These are phyloP conservation scores for Halocafeteria seosinensis DNA, from an alignment of 108 stramenopile genomes.

Conservation along the genomic window DNA sequence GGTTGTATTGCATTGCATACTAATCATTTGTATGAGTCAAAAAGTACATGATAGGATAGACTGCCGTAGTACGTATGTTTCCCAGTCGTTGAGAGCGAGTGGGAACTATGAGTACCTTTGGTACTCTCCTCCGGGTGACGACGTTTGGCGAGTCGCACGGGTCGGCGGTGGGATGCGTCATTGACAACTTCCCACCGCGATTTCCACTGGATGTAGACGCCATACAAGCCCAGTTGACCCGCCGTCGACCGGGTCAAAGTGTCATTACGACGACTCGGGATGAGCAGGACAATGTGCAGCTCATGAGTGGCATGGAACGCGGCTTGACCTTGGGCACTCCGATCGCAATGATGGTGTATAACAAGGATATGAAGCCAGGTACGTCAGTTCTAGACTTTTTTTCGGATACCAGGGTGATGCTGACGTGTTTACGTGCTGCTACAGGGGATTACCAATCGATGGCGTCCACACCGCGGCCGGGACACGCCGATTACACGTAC, in stretches of 20 bases:
- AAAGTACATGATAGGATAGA: too few relatives aligned
- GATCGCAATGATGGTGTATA: conserved; percentile 82
- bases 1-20: too few relatives aligned
- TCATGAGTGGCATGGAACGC: conserved; percentile 59
- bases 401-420: too few relatives aligned
- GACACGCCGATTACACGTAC: conserved; percentile 91
- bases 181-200: conserved; percentile 90
- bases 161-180: conserved; percentile 75
- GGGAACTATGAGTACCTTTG: conserved; percentile 72
- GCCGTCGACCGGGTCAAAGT: conserved; percentile 73
- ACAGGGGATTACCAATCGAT: conserved; percentile 85
- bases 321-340: conserved; percentile 85
- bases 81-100: too few relatives aligned
- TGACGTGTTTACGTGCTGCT: too few relatives aligned
- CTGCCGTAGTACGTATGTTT: too few relatives aligned
- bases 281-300: conserved; percentile 81
- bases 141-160: conserved; percentile 98
- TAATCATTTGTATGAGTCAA: too few relatives aligned
- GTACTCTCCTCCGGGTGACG: conserved; percentile 82
- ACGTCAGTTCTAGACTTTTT: too few relatives aligned
- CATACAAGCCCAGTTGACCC: conserved; percentile 77
- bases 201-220: conserved; percentile 63
- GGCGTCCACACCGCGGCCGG: conserved; percentile 81
- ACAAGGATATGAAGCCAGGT: conserved; percentile 60
- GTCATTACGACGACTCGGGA: conserved; percentile 90